Conservation (phyloP, 495 filamentous ascomycete genomes). For the Aspergillus biplanus region DNA sequence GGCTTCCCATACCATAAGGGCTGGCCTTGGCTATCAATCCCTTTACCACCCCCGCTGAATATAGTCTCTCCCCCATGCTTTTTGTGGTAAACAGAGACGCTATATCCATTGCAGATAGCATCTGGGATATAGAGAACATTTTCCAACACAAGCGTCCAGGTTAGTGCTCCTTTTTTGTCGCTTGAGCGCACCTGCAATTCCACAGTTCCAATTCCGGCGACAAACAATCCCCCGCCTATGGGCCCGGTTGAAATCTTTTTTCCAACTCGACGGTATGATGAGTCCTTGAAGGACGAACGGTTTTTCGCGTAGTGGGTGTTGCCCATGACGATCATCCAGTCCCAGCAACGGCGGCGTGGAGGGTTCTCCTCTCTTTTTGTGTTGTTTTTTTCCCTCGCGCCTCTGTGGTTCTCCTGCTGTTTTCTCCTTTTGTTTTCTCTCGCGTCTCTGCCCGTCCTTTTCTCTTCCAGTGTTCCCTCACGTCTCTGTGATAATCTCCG, state of each 20-base stretch:
- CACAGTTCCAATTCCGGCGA: constrained; percentile 7
- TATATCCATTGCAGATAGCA: constrained; percentile 8
- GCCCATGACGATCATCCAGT: constrained; percentile 12
- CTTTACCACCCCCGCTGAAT: no score
- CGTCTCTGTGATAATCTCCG: no score
- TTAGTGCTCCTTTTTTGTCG: neutral
- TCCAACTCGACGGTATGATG: constrained; percentile 8
- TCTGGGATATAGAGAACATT: constrained; percentile 8
- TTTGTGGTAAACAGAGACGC: neutral
- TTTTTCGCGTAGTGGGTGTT: neutral
- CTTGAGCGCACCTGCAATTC: constrained; percentile 2
- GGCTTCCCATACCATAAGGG: neutral
- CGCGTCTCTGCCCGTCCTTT: no score
- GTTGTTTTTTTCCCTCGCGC: no score
- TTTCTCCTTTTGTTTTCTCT: no score
- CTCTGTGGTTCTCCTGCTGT: no score
- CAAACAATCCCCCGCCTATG: neutral
- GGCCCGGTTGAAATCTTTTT: neutral
- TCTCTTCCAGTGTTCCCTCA: neutral
- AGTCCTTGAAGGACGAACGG: neutral
- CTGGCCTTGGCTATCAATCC: neutral
- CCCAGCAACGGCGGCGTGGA: neutral
- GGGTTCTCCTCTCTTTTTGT: neutral
- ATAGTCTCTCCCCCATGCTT: no score
- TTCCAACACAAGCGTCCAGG: constrained; percentile 1